phyloP scores from a whole-genome alignment of 2,329 filamentous ascomycete genomes.

The Pseudocercospora macadamiae region DNA sequence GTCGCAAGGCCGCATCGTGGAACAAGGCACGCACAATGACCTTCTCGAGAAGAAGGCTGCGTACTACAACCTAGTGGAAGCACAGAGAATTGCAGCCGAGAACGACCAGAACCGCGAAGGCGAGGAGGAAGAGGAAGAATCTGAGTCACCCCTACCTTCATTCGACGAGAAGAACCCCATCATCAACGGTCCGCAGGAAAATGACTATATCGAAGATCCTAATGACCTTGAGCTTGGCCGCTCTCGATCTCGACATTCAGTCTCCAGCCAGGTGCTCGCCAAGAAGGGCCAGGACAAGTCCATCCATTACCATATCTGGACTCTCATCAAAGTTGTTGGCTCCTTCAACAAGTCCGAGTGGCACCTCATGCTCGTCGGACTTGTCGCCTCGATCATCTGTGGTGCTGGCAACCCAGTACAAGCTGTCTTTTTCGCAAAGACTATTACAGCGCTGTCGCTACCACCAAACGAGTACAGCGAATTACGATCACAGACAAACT shows the following conservation, averaged over 20 bases:
- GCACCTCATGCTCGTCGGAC: constrained; percentile 70
- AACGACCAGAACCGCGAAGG: constrained; percentile 61
- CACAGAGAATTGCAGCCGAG: constrained; percentile 75
- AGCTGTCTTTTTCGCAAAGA: constrained; percentile 85
- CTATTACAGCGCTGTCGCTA: constrained; percentile 72
- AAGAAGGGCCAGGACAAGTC: constrained; percentile 40
- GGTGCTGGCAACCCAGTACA: constrained; percentile 79
- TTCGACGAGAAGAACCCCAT: constrained; percentile 35
- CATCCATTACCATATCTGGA: constrained; percentile 69
- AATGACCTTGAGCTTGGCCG: constrained; percentile 65
- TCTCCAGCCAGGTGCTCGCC: constrained; percentile 72
- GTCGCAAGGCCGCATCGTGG: constrained; percentile 79
- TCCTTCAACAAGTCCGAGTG: constrained; percentile 78
- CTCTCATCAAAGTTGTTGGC: constrained; percentile 75
- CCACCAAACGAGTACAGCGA: constrained; percentile 55
- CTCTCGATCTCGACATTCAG: constrained; percentile 56
- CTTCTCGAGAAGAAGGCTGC: constrained; percentile 71
- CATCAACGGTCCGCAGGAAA: too few species aligned
- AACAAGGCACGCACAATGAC: constrained; percentile 86
- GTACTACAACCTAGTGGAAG: constrained; percentile 84
- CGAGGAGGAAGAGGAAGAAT: constrained; percentile 32
- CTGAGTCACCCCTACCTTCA: constrained; percentile 30
- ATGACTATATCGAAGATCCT: constrained; percentile 57
- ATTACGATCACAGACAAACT: constrained; percentile 72
- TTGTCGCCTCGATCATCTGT: constrained; percentile 74